phyloP scores from a whole-genome alignment of 352 stramenopile genomes.

The Phytophthora fragariae region DNA sequence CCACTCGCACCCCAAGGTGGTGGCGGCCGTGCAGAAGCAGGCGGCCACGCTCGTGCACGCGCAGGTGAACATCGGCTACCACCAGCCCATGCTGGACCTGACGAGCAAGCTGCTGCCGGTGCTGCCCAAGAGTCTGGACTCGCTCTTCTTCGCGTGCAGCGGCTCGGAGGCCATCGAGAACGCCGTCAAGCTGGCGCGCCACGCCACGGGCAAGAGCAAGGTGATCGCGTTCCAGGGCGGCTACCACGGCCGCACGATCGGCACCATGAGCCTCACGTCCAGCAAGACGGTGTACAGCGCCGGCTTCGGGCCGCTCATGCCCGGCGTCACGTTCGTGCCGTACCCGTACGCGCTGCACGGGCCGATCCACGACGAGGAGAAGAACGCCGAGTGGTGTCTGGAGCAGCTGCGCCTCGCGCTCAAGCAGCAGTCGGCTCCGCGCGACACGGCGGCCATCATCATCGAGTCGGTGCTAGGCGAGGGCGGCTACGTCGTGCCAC shows the following conservation, averaged over 20 bases:
- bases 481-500: slow-evolving; percentile 92
- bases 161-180: slow-evolving; percentile 95
- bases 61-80: slow-evolving; percentile 94
- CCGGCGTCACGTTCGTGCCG: slow-evolving; percentile 82
- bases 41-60: slow-evolving; percentile 88
- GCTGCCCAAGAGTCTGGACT: slow-evolving; percentile 84
- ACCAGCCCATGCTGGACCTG: slow-evolving; percentile 93
- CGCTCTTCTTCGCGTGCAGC: slow-evolving; percentile 92
- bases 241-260: slow-evolving; percentile 93
- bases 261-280: slow-evolving; percentile 93
- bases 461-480: slow-evolving; percentile 94
- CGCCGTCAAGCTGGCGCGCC: slow-evolving; percentile 92
- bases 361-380: slow-evolving; percentile 81
- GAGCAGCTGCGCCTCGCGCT: slow-evolving; percentile 88
- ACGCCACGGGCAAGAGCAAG: slow-evolving; percentile 89
- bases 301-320: slow-evolving; percentile 88
- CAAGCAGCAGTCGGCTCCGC: slow-evolving; percentile 91
- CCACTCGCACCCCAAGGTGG: slow-evolving; percentile 93
- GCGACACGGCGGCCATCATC: slow-evolving; percentile 91
- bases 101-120: slow-evolving; percentile 81
- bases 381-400: slow-evolving; percentile 77
- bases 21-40: slow-evolving; percentile 92
- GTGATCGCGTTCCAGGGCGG: slow-evolving; percentile 94
- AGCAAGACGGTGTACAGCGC: slow-evolving; percentile 92
- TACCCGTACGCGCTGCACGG: slow-evolving; percentile 91